Percentiles rank a stretch among this genome's conserved stretches.
These are phyloP conservation scores for Olyra latifolia DNA, from an alignment of 176 grass and related monocot genomes.

Conservation along the genomic window DNA sequence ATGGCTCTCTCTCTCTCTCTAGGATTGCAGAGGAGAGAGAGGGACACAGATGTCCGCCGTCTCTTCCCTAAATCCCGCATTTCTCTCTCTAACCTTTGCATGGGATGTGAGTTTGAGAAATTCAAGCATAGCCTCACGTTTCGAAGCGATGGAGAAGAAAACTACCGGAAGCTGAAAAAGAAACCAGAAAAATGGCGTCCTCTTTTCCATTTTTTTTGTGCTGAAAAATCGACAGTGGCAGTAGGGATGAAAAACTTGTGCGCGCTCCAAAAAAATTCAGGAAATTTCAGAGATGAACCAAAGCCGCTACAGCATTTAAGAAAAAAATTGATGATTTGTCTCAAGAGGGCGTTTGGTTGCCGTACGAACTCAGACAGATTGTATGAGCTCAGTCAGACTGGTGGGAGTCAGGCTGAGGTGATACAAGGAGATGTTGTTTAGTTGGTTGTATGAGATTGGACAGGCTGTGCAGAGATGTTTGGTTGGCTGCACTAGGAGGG, in stretches of 20 bases:
- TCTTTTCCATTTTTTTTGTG: background rate
- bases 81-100: constrained; percentile 58
- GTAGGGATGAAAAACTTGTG: background rate
- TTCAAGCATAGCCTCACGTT: constrained; percentile 47
- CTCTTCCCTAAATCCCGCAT: constrained; percentile 36
- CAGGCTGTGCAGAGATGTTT: no score
- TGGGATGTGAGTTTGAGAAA: constrained; percentile 42
- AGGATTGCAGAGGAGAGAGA: constrained; percentile 34
- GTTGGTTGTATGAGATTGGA: no score
- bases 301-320: background rate
- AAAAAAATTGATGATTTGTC: no score
- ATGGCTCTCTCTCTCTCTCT: constrained; percentile 27
- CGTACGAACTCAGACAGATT: no score
- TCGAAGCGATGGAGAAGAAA: background rate
- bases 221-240: background rate
- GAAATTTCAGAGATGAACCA: background rate
- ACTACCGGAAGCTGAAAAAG: background rate
- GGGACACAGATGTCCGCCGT: constrained; percentile 29
- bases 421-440: no score
- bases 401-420: no score
- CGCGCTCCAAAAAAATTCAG: background rate
- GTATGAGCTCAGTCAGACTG: no score
- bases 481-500: no score
- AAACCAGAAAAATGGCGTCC: background rate
- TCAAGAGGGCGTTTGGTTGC: no score